Evolutionary conservation across 306 rosid species (phyloP), one percentile per base, ranked within the genome.

Genomic region (Fragaria iinumae): DNA sequence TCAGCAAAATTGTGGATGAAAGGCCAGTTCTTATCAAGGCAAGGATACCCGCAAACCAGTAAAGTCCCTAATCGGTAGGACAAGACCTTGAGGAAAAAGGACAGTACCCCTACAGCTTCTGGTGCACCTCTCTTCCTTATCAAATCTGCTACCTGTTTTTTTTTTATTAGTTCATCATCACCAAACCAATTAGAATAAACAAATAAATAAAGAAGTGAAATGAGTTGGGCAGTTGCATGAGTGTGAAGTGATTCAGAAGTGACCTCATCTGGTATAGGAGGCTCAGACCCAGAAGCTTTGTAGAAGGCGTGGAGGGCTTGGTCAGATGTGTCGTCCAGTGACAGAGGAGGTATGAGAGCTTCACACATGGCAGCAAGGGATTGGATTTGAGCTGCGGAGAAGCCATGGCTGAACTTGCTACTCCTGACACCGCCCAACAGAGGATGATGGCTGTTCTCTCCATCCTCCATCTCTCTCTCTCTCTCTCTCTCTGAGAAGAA

Each of bases 201-300:
- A 59, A 16, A 63, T 6, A 7, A 32, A 59, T 60, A 34, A 64
- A 6, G 1, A 16, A 32, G 3, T 29, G 11, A 65, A 36, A 6
- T 32, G 25, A 65, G 69, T 36, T 65, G 69, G 47, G 27, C 21
- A 20, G 21, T 63, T 32, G 68, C n/a, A 50, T 29, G 10, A 50
- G 10, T 17, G 23, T 3, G 62, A 34, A 29, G 20, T 4, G 34
- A 47, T 56, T n/a, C 55, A 38, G 47, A 11, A 67, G 4, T 60
- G 7, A 90, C 97, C 96, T 94, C 96, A 70, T 92, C 90, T 17
- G 97, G 97, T 34, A 90, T 59, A 20, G 98, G 90, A 32, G 72
- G 4, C 10, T 83, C 86, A 75, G 95, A 88, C 48, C 84, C 95
- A 76, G 93, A 91, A 63, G 88, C 67, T 59, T 4, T n/a, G 83